These are phyloP conservation scores for Metschnikowia corniflorae DNA, from an alignment of 805 yeast genomes.

Conservation along the genomic window DNA sequence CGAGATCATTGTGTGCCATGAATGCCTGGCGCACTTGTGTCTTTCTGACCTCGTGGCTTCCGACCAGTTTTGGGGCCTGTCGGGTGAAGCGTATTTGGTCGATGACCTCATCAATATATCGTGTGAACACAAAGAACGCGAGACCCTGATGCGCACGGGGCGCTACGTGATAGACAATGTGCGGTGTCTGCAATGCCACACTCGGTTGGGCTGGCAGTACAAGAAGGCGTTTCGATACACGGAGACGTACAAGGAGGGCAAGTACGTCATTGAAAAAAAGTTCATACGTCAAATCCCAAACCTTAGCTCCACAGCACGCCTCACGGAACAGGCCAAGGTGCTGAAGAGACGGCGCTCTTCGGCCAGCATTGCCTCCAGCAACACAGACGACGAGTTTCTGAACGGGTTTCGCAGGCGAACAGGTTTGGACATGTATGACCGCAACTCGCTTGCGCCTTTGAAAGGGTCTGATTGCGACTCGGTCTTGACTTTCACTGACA, in stretches of 20 bases:
- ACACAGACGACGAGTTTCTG: slow-evolving; percentile 6
- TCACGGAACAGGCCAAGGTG: slow-evolving; percentile 31
- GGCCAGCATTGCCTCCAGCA: slow-evolving; percentile 12
- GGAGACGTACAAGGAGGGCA: slow-evolving; percentile 43
- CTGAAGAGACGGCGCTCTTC: slow-evolving; percentile 23
- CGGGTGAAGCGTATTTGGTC: slow-evolving; percentile 41
- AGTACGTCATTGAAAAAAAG: slow-evolving; percentile 40
- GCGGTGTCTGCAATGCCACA: slow-evolving; percentile 37
- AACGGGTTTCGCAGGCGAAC: slow-evolving; percentile 9
- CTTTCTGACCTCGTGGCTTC: slow-evolving; percentile 33
- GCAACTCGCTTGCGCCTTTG: no score
- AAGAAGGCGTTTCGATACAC: slow-evolving; percentile 33
- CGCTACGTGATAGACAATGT: slow-evolving; percentile 34
- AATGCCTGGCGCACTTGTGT: slow-evolving; percentile 41
- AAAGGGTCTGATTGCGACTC: no score
- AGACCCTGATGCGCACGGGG: slow-evolving; percentile 40
- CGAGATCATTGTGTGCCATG: slow-evolving; percentile 39
- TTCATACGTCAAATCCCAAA: slow-evolving; percentile 34
- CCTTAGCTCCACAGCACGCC: slow-evolving; percentile 30
- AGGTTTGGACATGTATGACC: slow-evolving; percentile 4
- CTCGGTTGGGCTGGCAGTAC: slow-evolving; percentile 39
- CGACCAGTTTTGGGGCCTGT: slow-evolving; percentile 37
- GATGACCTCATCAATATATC: slow-evolving; percentile 35
- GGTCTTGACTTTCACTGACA: no score
- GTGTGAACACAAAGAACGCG: slow-evolving; percentile 25